Base-by-base conservation (phyloP, 2,329 filamentous ascomycete species). In the Diaporthe vaccinii region DNA sequence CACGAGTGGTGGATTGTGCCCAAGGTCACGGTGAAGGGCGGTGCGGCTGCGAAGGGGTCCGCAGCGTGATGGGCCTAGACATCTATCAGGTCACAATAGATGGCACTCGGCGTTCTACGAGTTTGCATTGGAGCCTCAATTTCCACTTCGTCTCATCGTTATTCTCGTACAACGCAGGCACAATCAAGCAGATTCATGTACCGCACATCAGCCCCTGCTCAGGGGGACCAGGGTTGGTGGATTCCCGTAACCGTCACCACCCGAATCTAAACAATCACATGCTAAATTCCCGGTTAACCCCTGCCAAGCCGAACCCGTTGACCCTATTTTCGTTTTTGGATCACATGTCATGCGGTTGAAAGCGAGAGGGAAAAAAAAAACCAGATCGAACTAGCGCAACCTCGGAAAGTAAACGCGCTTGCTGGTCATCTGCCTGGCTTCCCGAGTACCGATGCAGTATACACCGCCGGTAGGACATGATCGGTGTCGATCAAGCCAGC, bases 1-100 rank as follows among this genome's bases (percentile, higher is more conserved):
- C 91, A 93, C 81, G 87, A 89, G 79, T 93, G 90, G 89, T 93
- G 91, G 91, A 84, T 92, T 75, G 90, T 93, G 72, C 91, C 91
- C 3, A 88, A 84, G 80, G 78, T 91, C 25, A 78, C 61, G 2
- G 36, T 76, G 9, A 57, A 49, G 8, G 49, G 62, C 36, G 62
- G 20, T 80, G 51, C 79, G 77, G 34, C 55, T 78, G 17, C 31
- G 15, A 53, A 55, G 49, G 39, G 28, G 25, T 34, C 58, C 36
- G n/a, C 17, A 25, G 22, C 46, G 34, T 73, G 70, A 73, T 46
- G n/a, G 22, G 17, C 20, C n/a, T 28, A 44, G 39, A 41, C 46
- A 28, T 51, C 28, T 8, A 6, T 55, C 25, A 41, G 9, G 22
- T 55, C 34, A 55, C n/a, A 28, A 20, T 69, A 69, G 49, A 69